A percentile compares a stretch with the other conserved stretches of the same genome.
phyloP scores from a whole-genome alignment of 768 basidiomycete species.

The Hypholoma fasciculare region DNA sequence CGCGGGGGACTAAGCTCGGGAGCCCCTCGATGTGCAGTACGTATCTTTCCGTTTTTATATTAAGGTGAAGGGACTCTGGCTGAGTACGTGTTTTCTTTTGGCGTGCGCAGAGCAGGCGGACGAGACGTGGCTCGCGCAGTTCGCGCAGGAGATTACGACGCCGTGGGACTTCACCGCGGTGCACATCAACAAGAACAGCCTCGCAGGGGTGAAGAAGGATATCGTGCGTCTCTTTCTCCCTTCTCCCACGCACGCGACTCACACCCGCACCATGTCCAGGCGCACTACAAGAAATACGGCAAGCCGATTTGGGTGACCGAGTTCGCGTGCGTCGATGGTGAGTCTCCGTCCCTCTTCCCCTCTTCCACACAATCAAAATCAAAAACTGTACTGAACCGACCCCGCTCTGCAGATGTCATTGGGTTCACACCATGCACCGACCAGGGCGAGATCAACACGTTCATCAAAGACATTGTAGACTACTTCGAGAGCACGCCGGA shows the following conservation, averaged over 20 bases:
- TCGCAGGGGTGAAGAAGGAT: constrained; percentile 43
- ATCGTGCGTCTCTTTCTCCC: constrained; percentile 27
- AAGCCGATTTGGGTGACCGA: constrained; percentile 52
- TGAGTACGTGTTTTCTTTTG: not conserved
- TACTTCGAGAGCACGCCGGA: constrained; percentile 36
- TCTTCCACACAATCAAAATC: not conserved
- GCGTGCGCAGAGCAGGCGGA: constrained; percentile 40
- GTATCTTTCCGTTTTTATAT: constrained; percentile 15
- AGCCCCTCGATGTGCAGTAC: constrained; percentile 52
- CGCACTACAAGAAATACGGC: constrained; percentile 42
- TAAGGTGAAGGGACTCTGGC: not conserved
- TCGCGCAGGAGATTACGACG: constrained; percentile 35
- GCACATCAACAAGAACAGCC: constrained; percentile 48
- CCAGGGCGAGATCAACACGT: constrained; percentile 41
- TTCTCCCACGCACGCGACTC: not conserved
- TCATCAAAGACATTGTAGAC: constrained; percentile 38
- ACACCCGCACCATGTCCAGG: constrained; percentile 21
- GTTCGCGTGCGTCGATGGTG: constrained; percentile 49
- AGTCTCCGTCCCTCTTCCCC: not conserved
- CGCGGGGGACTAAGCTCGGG: constrained; percentile 39
- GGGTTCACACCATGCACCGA: constrained; percentile 44
- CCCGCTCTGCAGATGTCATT: constrained; percentile 26
- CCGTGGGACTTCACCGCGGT: constrained; percentile 48
- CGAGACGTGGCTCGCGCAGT: constrained; percentile 46
- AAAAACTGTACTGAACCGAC: not conserved